Percentiles rank a stretch among this genome's conserved stretches.
Conservation (phyloP, 306 rosid species). For the Acacia crassicarpa region DNA sequence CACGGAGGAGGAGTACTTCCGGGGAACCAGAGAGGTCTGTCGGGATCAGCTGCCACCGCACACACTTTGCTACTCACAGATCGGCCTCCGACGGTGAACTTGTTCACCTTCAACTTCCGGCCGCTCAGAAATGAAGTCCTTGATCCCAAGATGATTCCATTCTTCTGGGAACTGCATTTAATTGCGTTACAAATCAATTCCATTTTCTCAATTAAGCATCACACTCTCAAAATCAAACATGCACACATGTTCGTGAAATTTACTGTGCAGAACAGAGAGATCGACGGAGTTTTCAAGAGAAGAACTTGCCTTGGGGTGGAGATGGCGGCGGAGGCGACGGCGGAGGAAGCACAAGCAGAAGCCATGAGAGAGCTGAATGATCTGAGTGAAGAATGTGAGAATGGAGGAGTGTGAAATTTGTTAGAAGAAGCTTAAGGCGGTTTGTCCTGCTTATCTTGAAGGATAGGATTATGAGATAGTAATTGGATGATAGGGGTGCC, state of each 20-base stretch:
- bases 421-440: constrained; percentile 23
- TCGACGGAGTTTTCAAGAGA: background rate
- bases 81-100: constrained; percentile 16
- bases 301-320: constrained; percentile 57
- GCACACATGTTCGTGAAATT: background rate
- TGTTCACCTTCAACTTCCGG: constrained; percentile 51
- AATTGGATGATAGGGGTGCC: constrained; percentile 47
- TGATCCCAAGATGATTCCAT: constrained; percentile 12
- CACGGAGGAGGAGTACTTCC: constrained; percentile 77
- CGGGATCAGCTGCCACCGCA: constrained; percentile 57
- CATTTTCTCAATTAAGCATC: background rate
- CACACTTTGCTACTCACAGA: constrained; percentile 33
- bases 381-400: background rate
- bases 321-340: constrained; percentile 55
- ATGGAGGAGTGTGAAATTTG: background rate
- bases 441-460: constrained; percentile 46
- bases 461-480: constrained; percentile 47
- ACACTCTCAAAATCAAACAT: background rate
- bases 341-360: constrained; percentile 1
- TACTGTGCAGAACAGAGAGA: background rate
- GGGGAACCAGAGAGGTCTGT: constrained; percentile 77
- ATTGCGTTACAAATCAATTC: background rate
- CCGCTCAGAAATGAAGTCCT: constrained; percentile 44
- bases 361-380: background rate
- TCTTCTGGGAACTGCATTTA: constrained; percentile 59